phyloP scores from a whole-genome alignment of 371 early-diverging fungal species.

The Scutellospora calospora region DNA sequence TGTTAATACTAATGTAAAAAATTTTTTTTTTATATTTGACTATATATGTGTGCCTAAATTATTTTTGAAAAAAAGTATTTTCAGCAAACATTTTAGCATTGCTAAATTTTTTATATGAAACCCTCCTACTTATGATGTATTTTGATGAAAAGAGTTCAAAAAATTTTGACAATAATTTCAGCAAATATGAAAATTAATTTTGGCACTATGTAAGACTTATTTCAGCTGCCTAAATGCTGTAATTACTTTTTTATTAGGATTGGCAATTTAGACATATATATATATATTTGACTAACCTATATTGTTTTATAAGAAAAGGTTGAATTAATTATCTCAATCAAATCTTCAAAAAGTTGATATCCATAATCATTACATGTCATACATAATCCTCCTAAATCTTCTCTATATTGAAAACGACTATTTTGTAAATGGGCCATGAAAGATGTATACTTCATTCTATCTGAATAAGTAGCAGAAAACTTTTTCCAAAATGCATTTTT shows the following conservation, averaged over 20 bases:
- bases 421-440: constrained; percentile 2
- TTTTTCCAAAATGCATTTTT: constrained; percentile 1
- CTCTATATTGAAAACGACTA: neutral
- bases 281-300: neutral
- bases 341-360: constrained; percentile 19
- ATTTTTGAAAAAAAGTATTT: too few relatives aligned
- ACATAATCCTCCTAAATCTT: neutral
- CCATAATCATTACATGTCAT: neutral
- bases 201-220: too few relatives aligned
- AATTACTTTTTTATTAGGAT: too few relatives aligned
- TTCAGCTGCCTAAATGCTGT: too few relatives aligned
- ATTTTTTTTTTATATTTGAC: neutral
- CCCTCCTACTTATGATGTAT: too few relatives aligned
- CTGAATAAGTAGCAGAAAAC: neutral
- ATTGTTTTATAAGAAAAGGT: neutral
- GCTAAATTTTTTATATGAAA: too few relatives aligned
- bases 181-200: too few relatives aligned
- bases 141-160: too few relatives aligned
- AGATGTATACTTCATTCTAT: constrained; percentile 3
- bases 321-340: neutral
- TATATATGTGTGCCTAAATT: neutral
- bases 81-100: too few relatives aligned
- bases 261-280: too few relatives aligned
- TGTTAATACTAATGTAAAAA: neutral
- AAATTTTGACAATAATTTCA: too few relatives aligned